Base-by-base conservation (phyloP, 768 basidiomycete genomes). In the Daedaleopsis nitida region DNA sequence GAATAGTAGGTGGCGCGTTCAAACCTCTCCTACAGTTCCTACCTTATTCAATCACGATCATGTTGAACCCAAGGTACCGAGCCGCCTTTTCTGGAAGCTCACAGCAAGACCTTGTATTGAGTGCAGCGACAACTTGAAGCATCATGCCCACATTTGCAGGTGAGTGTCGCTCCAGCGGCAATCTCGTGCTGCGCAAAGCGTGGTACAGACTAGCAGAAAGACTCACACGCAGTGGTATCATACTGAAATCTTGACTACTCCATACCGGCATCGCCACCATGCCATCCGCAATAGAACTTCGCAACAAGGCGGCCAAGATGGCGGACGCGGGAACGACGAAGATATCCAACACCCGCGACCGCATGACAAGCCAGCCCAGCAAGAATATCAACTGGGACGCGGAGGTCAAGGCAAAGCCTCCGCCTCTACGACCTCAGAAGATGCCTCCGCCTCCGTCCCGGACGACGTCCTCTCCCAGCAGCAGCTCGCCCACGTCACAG, bases 361-460 rank as follows among this genome's bases (percentile, higher is more conserved):
- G 80, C 23, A 80, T 80, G 66, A 47, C 51, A n/a, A 88, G 87
- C 65, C 74, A 79, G 7, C 81, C 87, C 3, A 72, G 87, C 68
- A 82, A 81, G 59, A 84, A 84, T 58, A 83, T 84, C 9, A 86
- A 81, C 64, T 89, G 86, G 86, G 82, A 88, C 70, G 72, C 86
- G 77, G 39, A 83, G 19, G 72, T 73, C 60, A 84, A 80, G 19
- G 72, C 72, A 60, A 84, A 80, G 66, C 73, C 76, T n/a, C 75
- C 80, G 7, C 80, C 82, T 0, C 78, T 65, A 11, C 66, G 68
- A 1, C 55, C 66, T 19, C 52, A 52, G 17, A 49, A 39, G 47
- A 52, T 55, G 14, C 61, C 35, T 34, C 51, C 55, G 23, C 48
- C 60, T 35, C 51, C 63, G 13, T 62, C 60, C 17, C 51, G 60